Evolutionary conservation across 148 eudicot genomes (phyloP), one percentile per base, ranked within the genome.

Genomic region (Rhododendron williamsianum): DNA sequence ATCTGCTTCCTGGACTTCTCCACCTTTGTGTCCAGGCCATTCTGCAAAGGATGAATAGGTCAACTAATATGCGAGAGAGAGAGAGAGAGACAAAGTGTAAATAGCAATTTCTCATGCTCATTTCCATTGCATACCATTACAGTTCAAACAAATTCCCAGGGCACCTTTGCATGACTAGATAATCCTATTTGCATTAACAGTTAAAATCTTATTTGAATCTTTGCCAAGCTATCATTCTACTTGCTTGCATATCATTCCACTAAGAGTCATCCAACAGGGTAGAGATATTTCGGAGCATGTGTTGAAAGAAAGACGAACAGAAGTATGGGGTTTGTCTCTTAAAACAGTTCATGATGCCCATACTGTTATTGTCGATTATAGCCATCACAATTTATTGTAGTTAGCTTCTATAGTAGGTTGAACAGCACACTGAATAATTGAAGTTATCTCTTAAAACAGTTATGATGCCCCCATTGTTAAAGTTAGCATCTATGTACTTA

Each of bases 1-100:
- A 94, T 51, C 83, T 94, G 98, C 71, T 94, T 94, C 90, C 98
- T 93, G 0, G 98, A 94, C 89, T 91, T 94, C 89, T 92, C 98
- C 27, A 94, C 82, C 94, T 92, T 94, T 82, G 96, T 94, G 78
- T 87, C 96, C 80, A 95, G 89, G 82, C 98, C 98, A 84, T 95
- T 95, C 98, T 95, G 87, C 82, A 83, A 23, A 84, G 25, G 25
- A 81, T 10, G 46, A 36, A 63, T 2, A 13, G 10, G 9, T 45
- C 9, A 69, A 45, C 16, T 3, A 9, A 46, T 71, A 13, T 2
- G 4, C 35, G n/a, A n/a, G n/a, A n/a, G n/a, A n/a, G 3, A 78
- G 56, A 78, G 15, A 19, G 15, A 45, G 0, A 2, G 4, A 36
- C 3, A 23, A 6, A 23, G 71, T 1, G 71, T 58, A 19, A 5